Conservation (phyloP, 805 yeast genomes). For the Dipodascus albidus region DNA sequence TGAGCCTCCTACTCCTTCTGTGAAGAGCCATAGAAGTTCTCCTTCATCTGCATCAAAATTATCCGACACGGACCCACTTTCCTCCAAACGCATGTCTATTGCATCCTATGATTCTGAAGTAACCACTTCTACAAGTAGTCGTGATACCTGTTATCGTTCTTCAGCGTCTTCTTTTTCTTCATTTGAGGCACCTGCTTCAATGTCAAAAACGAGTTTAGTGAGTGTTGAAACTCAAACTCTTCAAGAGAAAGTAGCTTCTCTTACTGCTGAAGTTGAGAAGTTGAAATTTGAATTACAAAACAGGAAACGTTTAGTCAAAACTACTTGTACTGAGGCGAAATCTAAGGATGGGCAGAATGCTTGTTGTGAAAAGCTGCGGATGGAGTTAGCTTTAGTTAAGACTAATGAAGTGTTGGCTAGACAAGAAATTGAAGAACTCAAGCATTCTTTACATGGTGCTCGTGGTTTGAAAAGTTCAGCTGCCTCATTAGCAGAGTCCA, state of each 20-base stretch:
- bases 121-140: background rate
- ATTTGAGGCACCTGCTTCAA: background rate
- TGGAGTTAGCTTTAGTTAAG: conserved; percentile 21
- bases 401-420: conserved; percentile 22
- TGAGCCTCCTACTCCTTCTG: background rate
- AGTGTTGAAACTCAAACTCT: background rate
- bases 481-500: background rate
- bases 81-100: background rate
- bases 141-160: background rate
- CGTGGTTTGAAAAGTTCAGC: background rate
- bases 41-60: background rate
- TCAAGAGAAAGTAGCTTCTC: background rate
- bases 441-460: conserved; percentile 4
- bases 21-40: background rate
- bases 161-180: conserved; percentile 1
- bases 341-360: background rate
- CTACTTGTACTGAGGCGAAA: background rate
- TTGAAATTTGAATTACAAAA: background rate
- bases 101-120: background rate
- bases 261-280: background rate
- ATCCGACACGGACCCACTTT: background rate
- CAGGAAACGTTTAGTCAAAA: background rate
- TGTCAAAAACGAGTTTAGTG: background rate
- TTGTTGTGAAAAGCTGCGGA: conserved; percentile 18
- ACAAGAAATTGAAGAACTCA: conserved; percentile 20